A percentile compares a stretch with the other conserved stretches of the same genome.
Evolutionary conservation across 805 yeast genomes (phyloP).

Genomic region (Candida palmyrensis): DNA sequence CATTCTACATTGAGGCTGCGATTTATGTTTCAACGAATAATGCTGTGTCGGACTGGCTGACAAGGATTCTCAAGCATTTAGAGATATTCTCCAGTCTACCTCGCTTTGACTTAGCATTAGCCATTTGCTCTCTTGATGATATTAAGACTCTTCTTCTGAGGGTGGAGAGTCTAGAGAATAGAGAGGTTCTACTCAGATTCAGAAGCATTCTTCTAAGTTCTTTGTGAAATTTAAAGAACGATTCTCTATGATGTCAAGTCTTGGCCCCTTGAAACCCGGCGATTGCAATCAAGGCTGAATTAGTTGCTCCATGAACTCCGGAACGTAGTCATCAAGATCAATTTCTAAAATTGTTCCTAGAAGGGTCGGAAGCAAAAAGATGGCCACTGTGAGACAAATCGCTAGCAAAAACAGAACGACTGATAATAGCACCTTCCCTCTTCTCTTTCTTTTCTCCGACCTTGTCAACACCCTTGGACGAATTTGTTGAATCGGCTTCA

Average conservation of each 20-base stretch:
- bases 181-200: not conserved
- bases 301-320: slow-evolving; percentile 25
- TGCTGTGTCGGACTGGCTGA: slow-evolving; percentile 4
- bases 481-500: slow-evolving; percentile 50
- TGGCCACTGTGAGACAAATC: slow-evolving; percentile 19
- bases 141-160: slow-evolving; percentile 12
- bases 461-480: slow-evolving; percentile 42
- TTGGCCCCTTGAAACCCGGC: no score
- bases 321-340: slow-evolving; percentile 37
- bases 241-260: slow-evolving; percentile 1
- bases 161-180: not conserved
- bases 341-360: slow-evolving; percentile 26
- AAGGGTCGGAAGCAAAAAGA: slow-evolving; percentile 38
- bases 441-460: slow-evolving; percentile 36
- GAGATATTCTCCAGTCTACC: slow-evolving; percentile 25
- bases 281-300: slow-evolving; percentile 42
- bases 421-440: slow-evolving; percentile 26
- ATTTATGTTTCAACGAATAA: slow-evolving; percentile 10
- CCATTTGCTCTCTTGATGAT: slow-evolving; percentile 21
- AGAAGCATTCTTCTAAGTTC: not conserved
- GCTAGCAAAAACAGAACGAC: slow-evolving; percentile 29
- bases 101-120: slow-evolving; percentile 30
- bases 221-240: slow-evolving; percentile 3
- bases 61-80: slow-evolving; percentile 16
- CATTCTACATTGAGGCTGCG: slow-evolving; percentile 43